These are phyloP conservation scores for Baudoinia panamericana DNA, from an alignment of 495 filamentous ascomycete species.

Conservation along the genomic window DNA sequence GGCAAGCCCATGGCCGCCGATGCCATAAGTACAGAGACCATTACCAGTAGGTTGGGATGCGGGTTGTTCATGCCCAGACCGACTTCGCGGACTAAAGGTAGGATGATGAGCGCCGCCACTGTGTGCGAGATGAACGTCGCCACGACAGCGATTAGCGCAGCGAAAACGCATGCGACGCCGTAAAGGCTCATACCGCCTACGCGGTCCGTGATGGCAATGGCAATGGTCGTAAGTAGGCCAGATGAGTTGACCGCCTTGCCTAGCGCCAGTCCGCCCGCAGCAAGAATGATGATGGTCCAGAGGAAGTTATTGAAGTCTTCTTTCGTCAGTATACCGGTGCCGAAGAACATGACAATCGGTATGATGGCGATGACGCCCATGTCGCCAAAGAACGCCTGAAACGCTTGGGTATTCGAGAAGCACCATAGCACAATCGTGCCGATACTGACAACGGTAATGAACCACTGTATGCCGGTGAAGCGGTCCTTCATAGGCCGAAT, in stretches of 20 bases:
- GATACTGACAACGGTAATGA: constrained; percentile 75
- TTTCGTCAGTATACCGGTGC: constrained; percentile 92
- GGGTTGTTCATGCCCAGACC: constrained; percentile 73
- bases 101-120: constrained; percentile 86
- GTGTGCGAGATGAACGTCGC: constrained; percentile 98
- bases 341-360: constrained; percentile 90
- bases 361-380: constrained; percentile 98
- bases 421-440: constrained; percentile 87
- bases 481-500: constrained; percentile 77
- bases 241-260: constrained; percentile 92
- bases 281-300: constrained; percentile 99
- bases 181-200: constrained; percentile 78
- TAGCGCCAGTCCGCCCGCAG: constrained; percentile 81
- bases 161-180: constrained; percentile 75
- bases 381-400: constrained; percentile 79
- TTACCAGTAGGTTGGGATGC: constrained; percentile 88
- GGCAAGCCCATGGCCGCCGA: constrained; percentile 77
- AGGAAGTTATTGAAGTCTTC: constrained; percentile 99
- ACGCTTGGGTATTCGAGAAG: constrained; percentile 69
- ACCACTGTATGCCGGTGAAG: constrained; percentile 85
- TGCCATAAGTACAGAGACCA: constrained; percentile 62
- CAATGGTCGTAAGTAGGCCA: constrained; percentile 83
- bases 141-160: constrained; percentile 72
- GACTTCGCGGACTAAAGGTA: constrained; percentile 78
- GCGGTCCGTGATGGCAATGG: constrained; percentile 52